Evolutionary conservation across 768 basidiomycete species (phyloP).

Genomic region (Naematelia aurantialba): DNA sequence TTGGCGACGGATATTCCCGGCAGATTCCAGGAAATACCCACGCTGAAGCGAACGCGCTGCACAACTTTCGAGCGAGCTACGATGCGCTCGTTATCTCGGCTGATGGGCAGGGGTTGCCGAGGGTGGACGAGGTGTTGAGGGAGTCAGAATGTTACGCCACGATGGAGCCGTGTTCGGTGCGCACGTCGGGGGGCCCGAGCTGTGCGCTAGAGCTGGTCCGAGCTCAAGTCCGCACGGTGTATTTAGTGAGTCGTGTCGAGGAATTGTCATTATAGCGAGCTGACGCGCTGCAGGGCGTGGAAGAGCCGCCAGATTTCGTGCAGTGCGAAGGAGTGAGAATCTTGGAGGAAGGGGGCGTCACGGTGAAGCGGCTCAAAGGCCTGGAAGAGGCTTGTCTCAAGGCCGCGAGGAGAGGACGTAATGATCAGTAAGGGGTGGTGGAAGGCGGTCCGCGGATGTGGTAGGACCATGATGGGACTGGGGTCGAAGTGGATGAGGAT

Average conservation of each 20-base stretch:
- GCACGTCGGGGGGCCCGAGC: conserved; percentile 78
- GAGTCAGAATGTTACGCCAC: conserved; percentile 84
- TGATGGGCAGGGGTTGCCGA: conserved; percentile 23
- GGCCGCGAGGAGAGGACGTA: conserved; percentile 63
- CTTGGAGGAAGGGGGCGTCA: conserved; percentile 46
- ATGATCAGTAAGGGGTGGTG: background rate
- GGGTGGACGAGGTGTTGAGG: conserved; percentile 56
- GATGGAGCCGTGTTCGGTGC: conserved; percentile 88
- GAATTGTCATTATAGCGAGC: background rate
- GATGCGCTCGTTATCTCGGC: conserved; percentile 11
- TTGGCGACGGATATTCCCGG: conserved; percentile 81
- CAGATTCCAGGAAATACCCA: conserved; percentile 91
- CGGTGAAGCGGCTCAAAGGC: conserved; percentile 51
- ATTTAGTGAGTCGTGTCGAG: conserved; percentile 55
- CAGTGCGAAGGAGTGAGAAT: conserved; percentile 79
- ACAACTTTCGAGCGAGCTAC: conserved; percentile 60
- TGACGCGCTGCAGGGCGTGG: conserved; percentile 63
- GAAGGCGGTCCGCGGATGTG: too few species aligned
- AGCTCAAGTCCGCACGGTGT: conserved; percentile 67
- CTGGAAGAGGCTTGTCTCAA: conserved; percentile 75
- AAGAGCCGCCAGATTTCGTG: conserved; percentile 92
- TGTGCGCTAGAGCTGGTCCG: conserved; percentile 80
- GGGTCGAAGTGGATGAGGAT: too few species aligned
- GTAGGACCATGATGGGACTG: too few species aligned
- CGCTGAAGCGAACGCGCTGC: conserved; percentile 88